Evolutionary conservation across 2,329 filamentous ascomycete genomes (phyloP), one percentile per base, ranked within the genome.

Genomic region (Taxawa tesnikishii): DNA sequence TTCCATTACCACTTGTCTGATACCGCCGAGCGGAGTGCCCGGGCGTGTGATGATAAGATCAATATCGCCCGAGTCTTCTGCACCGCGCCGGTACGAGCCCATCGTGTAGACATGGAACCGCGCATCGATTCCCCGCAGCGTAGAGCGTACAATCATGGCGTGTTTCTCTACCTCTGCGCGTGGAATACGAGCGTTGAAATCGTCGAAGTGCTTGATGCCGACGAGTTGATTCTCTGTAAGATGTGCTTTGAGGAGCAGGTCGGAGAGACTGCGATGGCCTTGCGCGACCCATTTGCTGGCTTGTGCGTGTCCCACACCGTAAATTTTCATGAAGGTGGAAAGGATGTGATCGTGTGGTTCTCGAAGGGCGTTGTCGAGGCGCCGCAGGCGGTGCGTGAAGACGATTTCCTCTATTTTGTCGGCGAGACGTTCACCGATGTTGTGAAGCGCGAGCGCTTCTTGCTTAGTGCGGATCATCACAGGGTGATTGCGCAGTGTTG

Each of bases 391-490:
- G 45, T 83, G 70, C 0, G 83, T 94, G 24, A 67, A 65, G 2
- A 75, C 82, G 26, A 94, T 93, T 50, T 94, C 88, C 46, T 90
- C 83, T 40, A 96, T 90, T 53, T 94, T 94, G 15, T 70, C 64
- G 0, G 85, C 85, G 2, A 94, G 60, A 1, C 82, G 70, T 8
- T 63, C 46, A 6, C 87, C 87, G 21, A 94, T 75, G 36, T 67
- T 70, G 1, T 75, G 73, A 1, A 94, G 64, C 2, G 58, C 53
- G 8, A 68, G 58, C 0, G 87, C 88, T 51, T 92, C 69, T 29
- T 75, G 67, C 36, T 70, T 75, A 0, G 79, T 87, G 4, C 55
- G 62, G 37, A 94, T 70, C 48, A 74, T 78, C 13, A 47, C 49
- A 0, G 60, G 50, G 39, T 87, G 79, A 29, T 72, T 75, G 27